These are phyloP conservation scores for Thraustochytrium striatum DNA, from an alignment of 352 stramenopile genomes.

Conservation along the genomic window DNA sequence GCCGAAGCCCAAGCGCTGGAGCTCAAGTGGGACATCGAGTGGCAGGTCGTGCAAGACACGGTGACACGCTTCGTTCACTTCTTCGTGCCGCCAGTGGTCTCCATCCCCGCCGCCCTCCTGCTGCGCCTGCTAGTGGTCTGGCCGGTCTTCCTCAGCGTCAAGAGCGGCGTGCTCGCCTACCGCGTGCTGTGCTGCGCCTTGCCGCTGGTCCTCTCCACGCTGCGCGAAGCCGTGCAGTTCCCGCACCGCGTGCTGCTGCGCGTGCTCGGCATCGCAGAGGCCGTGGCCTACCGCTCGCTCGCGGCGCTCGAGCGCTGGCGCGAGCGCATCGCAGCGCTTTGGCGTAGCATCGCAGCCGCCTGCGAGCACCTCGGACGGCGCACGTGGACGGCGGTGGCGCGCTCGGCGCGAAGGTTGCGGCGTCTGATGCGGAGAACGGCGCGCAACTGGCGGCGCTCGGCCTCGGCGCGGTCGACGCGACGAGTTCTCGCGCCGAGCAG, in stretches of 20 bases:
- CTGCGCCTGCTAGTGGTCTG: slow-evolving; percentile 23
- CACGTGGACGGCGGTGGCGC: background rate
- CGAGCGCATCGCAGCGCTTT: background rate
- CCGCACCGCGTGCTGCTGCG: background rate
- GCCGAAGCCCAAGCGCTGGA: background rate
- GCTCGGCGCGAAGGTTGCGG: background rate
- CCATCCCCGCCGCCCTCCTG: background rate
- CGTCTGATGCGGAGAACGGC: background rate
- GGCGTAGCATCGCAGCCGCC: background rate
- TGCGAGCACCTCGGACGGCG: background rate
- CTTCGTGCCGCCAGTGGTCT: slow-evolving; percentile 35
- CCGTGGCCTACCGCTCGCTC: background rate
- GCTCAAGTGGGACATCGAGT: slow-evolving; percentile 16
- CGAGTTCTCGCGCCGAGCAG: background rate
- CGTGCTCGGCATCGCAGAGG: background rate
- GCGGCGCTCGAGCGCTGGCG: background rate
- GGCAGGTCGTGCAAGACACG: background rate
- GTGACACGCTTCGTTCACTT: background rate
- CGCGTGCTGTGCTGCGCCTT: background rate
- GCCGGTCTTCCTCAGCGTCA: slow-evolving; percentile 6
- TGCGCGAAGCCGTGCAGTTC: background rate
- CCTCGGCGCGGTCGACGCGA: background rate
- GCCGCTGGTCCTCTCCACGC: background rate
- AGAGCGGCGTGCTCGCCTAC: background rate
- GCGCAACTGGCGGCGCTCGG: background rate